Evolutionary conservation across 768 basidiomycete genomes (phyloP).

Genomic region (Suillus spraguei): DNA sequence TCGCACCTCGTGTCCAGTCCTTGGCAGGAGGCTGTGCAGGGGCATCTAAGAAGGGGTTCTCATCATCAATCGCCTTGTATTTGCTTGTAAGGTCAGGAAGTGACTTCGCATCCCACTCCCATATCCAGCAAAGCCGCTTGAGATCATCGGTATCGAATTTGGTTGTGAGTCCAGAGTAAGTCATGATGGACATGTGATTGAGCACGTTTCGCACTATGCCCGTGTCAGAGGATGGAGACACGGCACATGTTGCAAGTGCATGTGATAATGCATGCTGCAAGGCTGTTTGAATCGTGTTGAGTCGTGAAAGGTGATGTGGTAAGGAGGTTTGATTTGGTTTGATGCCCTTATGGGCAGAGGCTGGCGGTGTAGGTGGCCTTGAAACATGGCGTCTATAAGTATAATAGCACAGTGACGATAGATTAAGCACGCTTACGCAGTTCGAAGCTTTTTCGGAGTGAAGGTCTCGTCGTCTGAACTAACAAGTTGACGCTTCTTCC

Average conservation of each 20-base stretch:
- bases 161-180: conserved; percentile 66
- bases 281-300: conserved; percentile 64
- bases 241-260: conserved; percentile 80
- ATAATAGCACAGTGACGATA: conserved; percentile 7
- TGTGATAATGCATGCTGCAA: conserved; percentile 85
- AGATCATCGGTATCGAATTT: conserved; percentile 72
- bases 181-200: conserved; percentile 71
- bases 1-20: conserved; percentile 80
- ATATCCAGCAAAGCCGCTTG: conserved; percentile 80
- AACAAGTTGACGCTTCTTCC: conserved; percentile 63
- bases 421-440: conserved; percentile 42
- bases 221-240: conserved; percentile 74
- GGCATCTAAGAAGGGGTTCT: conserved; percentile 72
- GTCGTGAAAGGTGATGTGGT: conserved; percentile 61
- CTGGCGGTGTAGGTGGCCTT: conserved; percentile 63
- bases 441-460: conserved; percentile 73
- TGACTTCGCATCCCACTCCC: conserved; percentile 78
- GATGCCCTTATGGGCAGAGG: conserved; percentile 42
- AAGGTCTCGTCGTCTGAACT: conserved; percentile 53
- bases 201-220: conserved; percentile 78
- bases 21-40: conserved; percentile 41
- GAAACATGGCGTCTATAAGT: conserved; percentile 1
- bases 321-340: conserved; percentile 37
- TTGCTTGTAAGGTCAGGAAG: conserved; percentile 33
- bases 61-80: conserved; percentile 46